Evolutionary conservation across 2,329 filamentous ascomycete species (phyloP), one percentile per base, ranked within the genome.

Genomic region (Colletotrichum sp.): DNA sequence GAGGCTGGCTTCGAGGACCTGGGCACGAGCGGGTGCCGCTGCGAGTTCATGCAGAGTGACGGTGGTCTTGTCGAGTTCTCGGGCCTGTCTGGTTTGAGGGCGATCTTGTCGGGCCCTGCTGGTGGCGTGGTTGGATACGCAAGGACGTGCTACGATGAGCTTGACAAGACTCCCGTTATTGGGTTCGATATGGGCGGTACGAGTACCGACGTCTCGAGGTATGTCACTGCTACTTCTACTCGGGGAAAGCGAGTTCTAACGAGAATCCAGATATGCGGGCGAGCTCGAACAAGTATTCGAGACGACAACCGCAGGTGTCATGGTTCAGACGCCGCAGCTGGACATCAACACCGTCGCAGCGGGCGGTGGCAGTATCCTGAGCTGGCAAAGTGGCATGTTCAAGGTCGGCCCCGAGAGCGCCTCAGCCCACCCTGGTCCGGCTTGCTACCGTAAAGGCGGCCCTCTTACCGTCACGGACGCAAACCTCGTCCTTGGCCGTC

Each of bases 41-140:
- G 93, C 83, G 92, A 94, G 80, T 94, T 95, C 79, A 94, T 94
- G 92, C 93, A 94, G 80, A 93, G 91, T 0, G 87, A 89, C 52
- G 87, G 87, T 3, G 87, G 87, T 1, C 80, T 89, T 2, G 84
- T 86, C 1, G 89, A 92, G 78, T 90, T 91, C 5, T 87, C 89
- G 74, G 90, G 88, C 67, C 94, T 95, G 80, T 93, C 91, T 13
- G 94, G 94, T 0, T 83, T 95, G 10, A 89, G 91, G 74, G 93
- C 93, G 1, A 94, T 96, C 55, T 83, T 96, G 0, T 94, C 92
- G 4, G 94, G 94, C 0, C 94, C 94, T 7, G 94, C 94, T n/a
- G 94, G 93, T n/a, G 94, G 94, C 62, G 94, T 95, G 0, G 93
- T 95, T 1, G 94, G 94, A 4, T 95, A 95, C 82, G 93, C 94